Conservation (phyloP, 768 basidiomycete genomes). For the Candolleomyces aberdarensis region DNA sequence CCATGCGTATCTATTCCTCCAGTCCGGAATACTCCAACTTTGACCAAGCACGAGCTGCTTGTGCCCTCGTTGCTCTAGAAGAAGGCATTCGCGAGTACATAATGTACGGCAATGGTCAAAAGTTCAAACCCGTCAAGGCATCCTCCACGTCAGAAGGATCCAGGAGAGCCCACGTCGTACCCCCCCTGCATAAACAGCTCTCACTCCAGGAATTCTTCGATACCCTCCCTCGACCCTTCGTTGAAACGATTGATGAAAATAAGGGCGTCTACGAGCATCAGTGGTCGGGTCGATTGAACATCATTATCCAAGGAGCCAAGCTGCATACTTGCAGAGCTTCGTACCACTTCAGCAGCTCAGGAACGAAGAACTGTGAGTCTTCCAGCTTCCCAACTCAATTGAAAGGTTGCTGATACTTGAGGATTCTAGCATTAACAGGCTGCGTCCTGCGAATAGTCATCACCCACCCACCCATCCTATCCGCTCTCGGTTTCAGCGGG, state of each 20-base stretch:
- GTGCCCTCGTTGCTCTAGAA: constrained; percentile 50
- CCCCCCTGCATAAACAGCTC: constrained; percentile 2
- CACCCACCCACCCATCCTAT: background rate
- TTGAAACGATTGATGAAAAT: constrained; percentile 47
- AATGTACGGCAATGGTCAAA: constrained; percentile 51
- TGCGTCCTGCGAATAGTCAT: background rate
- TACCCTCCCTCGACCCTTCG: constrained; percentile 62
- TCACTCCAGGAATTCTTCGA: constrained; percentile 57
- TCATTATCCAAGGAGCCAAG: constrained; percentile 45
- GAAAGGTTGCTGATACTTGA: background rate
- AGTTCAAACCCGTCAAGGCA: constrained; percentile 23
- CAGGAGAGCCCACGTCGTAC: background rate
- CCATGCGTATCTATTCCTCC: constrained; percentile 50
- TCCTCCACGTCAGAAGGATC: background rate
- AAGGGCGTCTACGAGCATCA: constrained; percentile 47
- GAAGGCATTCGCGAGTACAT: constrained; percentile 61
- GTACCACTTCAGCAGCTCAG: constrained; percentile 42
- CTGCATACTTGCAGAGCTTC: constrained; percentile 42
- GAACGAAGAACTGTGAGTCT: constrained; percentile 42
- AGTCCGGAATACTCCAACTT: constrained; percentile 38
- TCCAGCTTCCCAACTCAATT: constrained; percentile 2
- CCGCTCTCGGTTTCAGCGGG: constrained; percentile 46
- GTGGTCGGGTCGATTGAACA: constrained; percentile 52
- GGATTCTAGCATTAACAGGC: constrained; percentile 20
- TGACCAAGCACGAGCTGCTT: constrained; percentile 46